Base-by-base conservation (phyloP, 192 early-diverging fungal genomes). In the Backusella liffmaniae region DNA sequence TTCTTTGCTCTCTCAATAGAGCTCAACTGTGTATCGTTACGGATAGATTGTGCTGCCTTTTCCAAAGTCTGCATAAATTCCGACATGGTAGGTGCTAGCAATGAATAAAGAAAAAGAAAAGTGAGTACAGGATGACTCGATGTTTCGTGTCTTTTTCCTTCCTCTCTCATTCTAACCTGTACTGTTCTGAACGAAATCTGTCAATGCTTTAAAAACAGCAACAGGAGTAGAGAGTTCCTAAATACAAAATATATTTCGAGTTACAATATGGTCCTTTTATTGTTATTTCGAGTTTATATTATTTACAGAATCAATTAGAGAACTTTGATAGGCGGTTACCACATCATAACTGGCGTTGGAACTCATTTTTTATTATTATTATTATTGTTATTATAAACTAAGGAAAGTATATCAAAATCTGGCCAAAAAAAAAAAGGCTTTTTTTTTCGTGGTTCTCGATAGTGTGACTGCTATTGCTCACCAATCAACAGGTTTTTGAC, bases 11-110 rank as follows among this genome's bases (percentile, higher is more conserved):
- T 49, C 7, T 68, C 68, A 46, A 16, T 26, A 23, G 71, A 69
- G 3, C 44, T 49, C 12, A 46, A 21, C n/a, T 74, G 78, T 36
- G 91, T 84, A 16, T 92, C 87, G 6, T 84, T 71, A 66, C 95
- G 91, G 37, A 97, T 88, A 67, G 81, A 76, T 35, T 88, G 86
- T 73, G 89, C 87, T 13, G 92, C 91, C 15, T 82, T 83, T 56
- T 88, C 87, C 34, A 95, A 87, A 42, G 92, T 92, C 75, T 89
- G 87, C 87, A 93, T 91, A 75, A 97, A 95, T 82, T 98, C 97
- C 1, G 90, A 88, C 86, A 94, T 92, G 2, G 97, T 97, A 12
- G 94, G 92, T 15, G 96, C 95, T 92, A 62, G 53, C 18, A 32
- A 32, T 32, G 32, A 32, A 32, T 41, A 6, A 9, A 39, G 4